Percentiles rank a stretch among this genome's conserved stretches.
phyloP scores from a whole-genome alignment of 345 rosid genomes.

The Combretum micranthum region DNA sequence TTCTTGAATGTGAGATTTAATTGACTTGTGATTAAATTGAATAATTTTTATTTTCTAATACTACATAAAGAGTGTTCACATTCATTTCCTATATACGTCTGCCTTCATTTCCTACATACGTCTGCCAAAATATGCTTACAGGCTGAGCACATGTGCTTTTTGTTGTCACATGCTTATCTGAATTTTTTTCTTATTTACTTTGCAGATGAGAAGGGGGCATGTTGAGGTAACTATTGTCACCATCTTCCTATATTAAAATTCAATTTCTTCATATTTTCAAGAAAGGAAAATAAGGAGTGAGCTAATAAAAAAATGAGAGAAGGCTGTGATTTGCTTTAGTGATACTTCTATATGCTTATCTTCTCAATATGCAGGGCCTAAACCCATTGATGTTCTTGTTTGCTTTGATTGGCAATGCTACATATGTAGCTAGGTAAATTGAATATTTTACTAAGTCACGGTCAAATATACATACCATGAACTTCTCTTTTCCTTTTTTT shows the following conservation, averaged over 20 bases:
- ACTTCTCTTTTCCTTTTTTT: no score
- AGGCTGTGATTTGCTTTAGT: no score
- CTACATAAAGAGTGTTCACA: not conserved
- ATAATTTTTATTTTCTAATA: not conserved
- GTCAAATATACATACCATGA: no score
- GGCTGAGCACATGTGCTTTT: not conserved
- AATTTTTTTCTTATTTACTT: constrained; percentile 1
- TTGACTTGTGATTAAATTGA: not conserved
- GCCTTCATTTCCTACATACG: no score
- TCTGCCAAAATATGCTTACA: not conserved
- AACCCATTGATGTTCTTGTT: constrained; percentile 80
- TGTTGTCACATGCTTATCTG: not conserved
- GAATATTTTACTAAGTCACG: not conserved
- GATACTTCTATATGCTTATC: no score
- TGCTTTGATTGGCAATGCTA: constrained; percentile 69
- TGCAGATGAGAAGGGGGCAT: constrained; percentile 75
- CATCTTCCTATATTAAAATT: not conserved
- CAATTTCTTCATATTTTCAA: not conserved
- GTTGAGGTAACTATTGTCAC: constrained; percentile 48
- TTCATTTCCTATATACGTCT: not conserved
- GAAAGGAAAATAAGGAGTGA: not conserved
- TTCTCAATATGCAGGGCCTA: constrained; percentile 47
- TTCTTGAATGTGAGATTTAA: constrained; percentile 57
- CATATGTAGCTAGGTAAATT: constrained; percentile 71
- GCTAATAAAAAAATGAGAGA: no score